These are phyloP conservation scores for Isabelozyma heimii DNA, from an alignment of 805 yeast genomes.

Conservation along the genomic window DNA sequence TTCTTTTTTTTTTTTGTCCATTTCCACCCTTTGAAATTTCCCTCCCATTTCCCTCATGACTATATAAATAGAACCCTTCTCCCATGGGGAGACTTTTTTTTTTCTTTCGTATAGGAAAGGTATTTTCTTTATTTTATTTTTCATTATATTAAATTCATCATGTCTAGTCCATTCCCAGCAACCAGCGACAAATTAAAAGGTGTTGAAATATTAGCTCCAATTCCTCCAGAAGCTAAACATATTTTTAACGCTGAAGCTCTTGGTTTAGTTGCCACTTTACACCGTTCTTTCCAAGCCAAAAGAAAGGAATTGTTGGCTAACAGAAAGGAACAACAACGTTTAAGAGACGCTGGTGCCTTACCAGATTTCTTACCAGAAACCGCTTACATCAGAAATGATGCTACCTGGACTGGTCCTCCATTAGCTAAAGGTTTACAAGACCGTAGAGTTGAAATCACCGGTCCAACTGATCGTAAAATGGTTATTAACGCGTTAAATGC, in stretches of 20 bases:
- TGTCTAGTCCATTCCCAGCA: conserved; percentile 46
- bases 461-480: conserved; percentile 85
- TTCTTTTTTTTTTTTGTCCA: too few species aligned
- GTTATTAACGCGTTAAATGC: conserved; percentile 79
- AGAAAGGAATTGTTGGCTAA: conserved; percentile 59
- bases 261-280: conserved; percentile 68
- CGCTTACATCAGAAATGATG: conserved; percentile 64
- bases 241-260: conserved; percentile 62
- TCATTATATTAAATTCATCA: conserved; percentile 6
- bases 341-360: conserved; percentile 59
- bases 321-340: conserved; percentile 58
- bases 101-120: background rate
- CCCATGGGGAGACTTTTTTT: too few species aligned
- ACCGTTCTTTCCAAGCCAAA: conserved; percentile 64
- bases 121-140: background rate
- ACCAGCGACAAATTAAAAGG: conserved; percentile 45
- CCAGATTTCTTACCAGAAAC: conserved; percentile 70
- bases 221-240: conserved; percentile 48
- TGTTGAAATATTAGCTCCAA: conserved; percentile 53
- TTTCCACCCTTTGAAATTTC: background rate
- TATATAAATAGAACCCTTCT: conserved; percentile 6
- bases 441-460: conserved; percentile 80
- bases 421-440: conserved; percentile 71
- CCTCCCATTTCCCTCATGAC: background rate
- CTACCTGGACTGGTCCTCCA: conserved; percentile 73